Conservation (phyloP, 2,329 filamentous ascomycete species). For the Cercospora canescens region DNA sequence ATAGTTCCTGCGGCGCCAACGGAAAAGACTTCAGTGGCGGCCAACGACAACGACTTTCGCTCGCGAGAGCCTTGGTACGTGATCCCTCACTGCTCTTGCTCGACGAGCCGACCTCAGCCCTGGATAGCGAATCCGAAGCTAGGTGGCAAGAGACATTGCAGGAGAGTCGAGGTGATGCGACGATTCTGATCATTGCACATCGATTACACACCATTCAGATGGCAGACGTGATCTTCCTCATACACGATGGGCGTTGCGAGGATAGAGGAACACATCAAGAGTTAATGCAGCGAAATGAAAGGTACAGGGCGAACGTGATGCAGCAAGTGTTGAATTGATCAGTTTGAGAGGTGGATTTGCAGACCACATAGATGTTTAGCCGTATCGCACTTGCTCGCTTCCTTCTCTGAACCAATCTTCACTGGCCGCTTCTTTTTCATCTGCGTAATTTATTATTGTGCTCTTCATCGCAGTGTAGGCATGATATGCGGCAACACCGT, state of each 20-base stretch:
- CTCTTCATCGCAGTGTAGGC: slow-evolving; percentile 59
- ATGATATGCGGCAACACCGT: slow-evolving; percentile 58
- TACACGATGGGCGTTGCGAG: slow-evolving; percentile 38
- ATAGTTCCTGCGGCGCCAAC: slow-evolving; percentile 51
- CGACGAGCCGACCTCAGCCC: slow-evolving; percentile 45
- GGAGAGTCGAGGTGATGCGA: slow-evolving; percentile 32
- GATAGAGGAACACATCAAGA: slow-evolving; percentile 42
- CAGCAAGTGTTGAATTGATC: not conserved
- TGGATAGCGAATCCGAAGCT: slow-evolving; percentile 45
- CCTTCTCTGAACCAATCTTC: slow-evolving; percentile 71
- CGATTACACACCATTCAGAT: slow-evolving; percentile 41
- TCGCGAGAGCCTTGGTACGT: slow-evolving; percentile 43
- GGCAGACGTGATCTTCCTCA: slow-evolving; percentile 41
- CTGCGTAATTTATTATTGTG: slow-evolving; percentile 69
- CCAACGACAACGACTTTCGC: slow-evolving; percentile 43
- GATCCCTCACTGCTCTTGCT: slow-evolving; percentile 43
- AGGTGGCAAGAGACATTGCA: slow-evolving; percentile 41
- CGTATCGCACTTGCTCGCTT: slow-evolving; percentile 59
- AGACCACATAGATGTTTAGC: slow-evolving; percentile 38
- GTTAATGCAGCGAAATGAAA: slow-evolving; percentile 37
- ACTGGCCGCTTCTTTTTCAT: slow-evolving; percentile 50
- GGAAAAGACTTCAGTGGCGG: slow-evolving; percentile 45
- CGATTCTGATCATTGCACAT: slow-evolving; percentile 48
- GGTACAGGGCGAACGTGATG: slow-evolving; percentile 32
- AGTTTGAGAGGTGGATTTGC: not conserved